A percentile compares a stretch with the other conserved stretches of the same genome.
Conservation (phyloP, 441 rosid species). For the Aquilaria agallochum region DNA sequence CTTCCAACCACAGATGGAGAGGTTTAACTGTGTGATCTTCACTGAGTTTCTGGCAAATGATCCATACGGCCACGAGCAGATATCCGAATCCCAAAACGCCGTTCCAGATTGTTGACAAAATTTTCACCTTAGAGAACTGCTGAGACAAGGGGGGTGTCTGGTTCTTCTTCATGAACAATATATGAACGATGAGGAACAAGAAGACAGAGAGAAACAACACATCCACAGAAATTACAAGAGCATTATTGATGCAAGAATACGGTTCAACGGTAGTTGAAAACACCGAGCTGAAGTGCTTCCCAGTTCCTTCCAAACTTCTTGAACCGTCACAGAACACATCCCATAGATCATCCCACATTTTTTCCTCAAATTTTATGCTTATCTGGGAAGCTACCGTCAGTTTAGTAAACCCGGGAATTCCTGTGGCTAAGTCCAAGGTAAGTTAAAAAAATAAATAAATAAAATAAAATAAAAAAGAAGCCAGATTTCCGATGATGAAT, state of each 20-base stretch:
- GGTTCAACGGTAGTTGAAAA: conserved; percentile 18
- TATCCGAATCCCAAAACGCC: conserved; percentile 30
- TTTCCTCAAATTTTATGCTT: background rate
- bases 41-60: conserved; percentile 14
- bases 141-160: conserved; percentile 3
- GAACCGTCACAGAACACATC: conserved; percentile 15
- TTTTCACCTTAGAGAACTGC: conserved; percentile 2
- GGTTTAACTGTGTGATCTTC: conserved; percentile 22
- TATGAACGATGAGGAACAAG: conserved; percentile 16
- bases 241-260: conserved; percentile 22
- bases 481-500: too few species aligned
- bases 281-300: conserved; percentile 11
- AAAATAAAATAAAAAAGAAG: too few species aligned
- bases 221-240: conserved; percentile 22
- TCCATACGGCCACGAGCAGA: conserved; percentile 26
- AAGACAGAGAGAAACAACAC: conserved; percentile 19
- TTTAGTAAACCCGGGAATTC: background rate
- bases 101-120: conserved; percentile 24
- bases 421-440: too few species aligned
- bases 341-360: conserved; percentile 17
- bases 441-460: too few species aligned
- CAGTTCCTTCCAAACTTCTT: conserved; percentile 9
- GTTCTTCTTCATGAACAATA: conserved; percentile 11
- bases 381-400: background rate
- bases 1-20: conserved; percentile 24